Base-by-base conservation (phyloP, 2,329 filamentous ascomycete genomes). In the Curvularia eragrostidis region DNA sequence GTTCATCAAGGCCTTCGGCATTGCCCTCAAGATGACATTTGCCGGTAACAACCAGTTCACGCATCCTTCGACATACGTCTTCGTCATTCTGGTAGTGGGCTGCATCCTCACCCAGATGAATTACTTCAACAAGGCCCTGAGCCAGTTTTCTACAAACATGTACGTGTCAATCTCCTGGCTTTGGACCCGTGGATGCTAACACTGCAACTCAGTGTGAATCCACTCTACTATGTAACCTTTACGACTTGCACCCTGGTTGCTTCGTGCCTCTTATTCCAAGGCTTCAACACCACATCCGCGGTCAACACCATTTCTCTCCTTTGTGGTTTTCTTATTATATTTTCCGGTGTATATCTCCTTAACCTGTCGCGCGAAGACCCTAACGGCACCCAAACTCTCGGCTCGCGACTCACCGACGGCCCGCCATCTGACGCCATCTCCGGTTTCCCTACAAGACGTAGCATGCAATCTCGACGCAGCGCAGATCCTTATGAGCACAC, bases 21-120 rank as follows among this genome's bases (percentile, higher is more conserved):
- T 98, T 75, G 96, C 95, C 34, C 83, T 99, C 65, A 99, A 99
- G 80, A 87, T 99, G 72, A 98, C 94, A 0, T 87, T 99, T 66
- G 88, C 85, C 47, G 95, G 94, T 52, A 90, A 96, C 78, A 99
- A 99, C 79, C 95, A 99, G 78, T 97, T 99, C 77, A 87, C 87
- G 5, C 91, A 96, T 69, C 91, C 96, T 2, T 97, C 93, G 48
- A 99, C 96, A 58, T 99, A 99, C 71, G 93, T 97, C 63, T 99
- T 99, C 77, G 89, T 94, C 78, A 97, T 99, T 65, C 87, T 98
- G 64, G 95, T 93, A 0, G 84, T 85, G 3, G 91, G 97, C 64
- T 99, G 95, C 82, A 98, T 99, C 74, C 78, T 99, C 66, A 97
- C 93, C 8, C 95, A 99, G 83, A 98, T 99, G 95, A 99, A 99